Evolutionary conservation across 805 yeast species (phyloP).

Genomic region (Candida tammaniensis): DNA sequence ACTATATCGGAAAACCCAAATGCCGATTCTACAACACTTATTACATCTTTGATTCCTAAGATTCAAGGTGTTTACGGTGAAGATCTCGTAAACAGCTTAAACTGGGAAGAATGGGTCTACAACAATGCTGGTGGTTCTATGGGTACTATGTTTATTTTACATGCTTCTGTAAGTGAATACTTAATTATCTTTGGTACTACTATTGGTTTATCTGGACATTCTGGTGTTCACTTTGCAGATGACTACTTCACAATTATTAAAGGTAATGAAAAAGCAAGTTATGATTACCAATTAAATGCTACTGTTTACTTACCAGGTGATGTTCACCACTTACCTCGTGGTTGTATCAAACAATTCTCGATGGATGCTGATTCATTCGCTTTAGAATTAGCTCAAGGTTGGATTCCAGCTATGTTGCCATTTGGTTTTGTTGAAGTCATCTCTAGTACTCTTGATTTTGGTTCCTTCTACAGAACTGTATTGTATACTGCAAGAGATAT

Average conservation of each 20-base stretch:
- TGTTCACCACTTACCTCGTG: conserved; percentile 74
- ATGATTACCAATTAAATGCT: conserved; percentile 58
- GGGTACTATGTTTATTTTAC: conserved; percentile 94
- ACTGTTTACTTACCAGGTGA: conserved; percentile 86
- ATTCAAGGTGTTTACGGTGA: conserved; percentile 65
- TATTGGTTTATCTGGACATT: conserved; percentile 93
- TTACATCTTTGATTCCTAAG: conserved; percentile 58
- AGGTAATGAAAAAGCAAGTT: conserved; percentile 77
- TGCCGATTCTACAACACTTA: conserved; percentile 58
- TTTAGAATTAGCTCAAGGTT: conserved; percentile 95
- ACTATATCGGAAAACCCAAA: conserved; percentile 54
- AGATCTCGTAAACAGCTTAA: conserved; percentile 65
- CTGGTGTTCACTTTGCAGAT: conserved; percentile 95
- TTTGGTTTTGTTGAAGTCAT: conserved; percentile 85
- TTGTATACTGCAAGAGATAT: conserved; percentile 77
- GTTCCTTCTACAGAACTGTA: conserved; percentile 66
- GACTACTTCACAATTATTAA: conserved; percentile 89
- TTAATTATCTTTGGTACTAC: conserved; percentile 92
- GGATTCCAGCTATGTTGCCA: conserved; percentile 98
- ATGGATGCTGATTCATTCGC: conserved; percentile 87
- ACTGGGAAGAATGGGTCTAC: conserved; percentile 86
- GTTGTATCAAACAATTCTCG: conserved; percentile 75
- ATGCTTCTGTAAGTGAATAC: conserved; percentile 92
- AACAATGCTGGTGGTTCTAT: conserved; percentile 99
- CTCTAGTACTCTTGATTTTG: conserved; percentile 76